Conservation (phyloP, 2,329 filamentous ascomycete species). For the Leptographium lundbergii region DNA sequence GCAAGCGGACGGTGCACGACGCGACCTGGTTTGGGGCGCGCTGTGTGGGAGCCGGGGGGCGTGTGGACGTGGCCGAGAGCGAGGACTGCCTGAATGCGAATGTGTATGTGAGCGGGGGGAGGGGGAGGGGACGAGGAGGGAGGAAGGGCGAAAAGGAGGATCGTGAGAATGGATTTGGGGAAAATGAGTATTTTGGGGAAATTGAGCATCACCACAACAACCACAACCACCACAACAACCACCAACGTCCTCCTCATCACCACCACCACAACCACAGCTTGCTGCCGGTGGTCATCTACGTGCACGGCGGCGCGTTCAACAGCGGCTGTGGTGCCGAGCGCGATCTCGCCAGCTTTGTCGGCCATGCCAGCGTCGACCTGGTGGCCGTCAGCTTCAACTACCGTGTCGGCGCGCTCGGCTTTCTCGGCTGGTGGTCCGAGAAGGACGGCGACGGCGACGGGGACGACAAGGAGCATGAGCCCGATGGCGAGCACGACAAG, state of each 20-base stretch:
- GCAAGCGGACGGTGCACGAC: slow-evolving; percentile 2
- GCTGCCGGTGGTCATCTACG: slow-evolving; percentile 43
- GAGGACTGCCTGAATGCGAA: slow-evolving; percentile 44
- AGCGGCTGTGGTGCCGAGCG: slow-evolving; percentile 38
- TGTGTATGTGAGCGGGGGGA: slow-evolving; percentile 19
- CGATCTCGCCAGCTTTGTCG: slow-evolving; percentile 49
- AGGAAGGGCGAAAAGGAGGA: too few relatives aligned
- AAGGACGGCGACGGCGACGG: not conserved
- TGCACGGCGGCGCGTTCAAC: slow-evolving; percentile 54
- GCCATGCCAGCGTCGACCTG: slow-evolving; percentile 38
- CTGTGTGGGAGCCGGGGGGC: slow-evolving; percentile 14
- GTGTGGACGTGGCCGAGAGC: slow-evolving; percentile 18
- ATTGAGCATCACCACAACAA: too few relatives aligned
- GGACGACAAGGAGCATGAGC: not conserved
- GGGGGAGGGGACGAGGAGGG: slow-evolving; percentile 2
- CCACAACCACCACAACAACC: too few relatives aligned
- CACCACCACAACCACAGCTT: slow-evolving; percentile 3
- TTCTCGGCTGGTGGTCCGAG: slow-evolving; percentile 33
- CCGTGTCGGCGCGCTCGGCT: slow-evolving; percentile 55
- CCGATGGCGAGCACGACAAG: not conserved
- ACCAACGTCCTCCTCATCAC: not conserved
- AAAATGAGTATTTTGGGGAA: too few relatives aligned
- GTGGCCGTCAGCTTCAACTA: slow-evolving; percentile 50
- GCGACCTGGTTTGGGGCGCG: slow-evolving; percentile 7
- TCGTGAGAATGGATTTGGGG: too few relatives aligned